Conservation (phyloP, 495 filamentous ascomycete species). For the Penicillium turbatum region DNA sequence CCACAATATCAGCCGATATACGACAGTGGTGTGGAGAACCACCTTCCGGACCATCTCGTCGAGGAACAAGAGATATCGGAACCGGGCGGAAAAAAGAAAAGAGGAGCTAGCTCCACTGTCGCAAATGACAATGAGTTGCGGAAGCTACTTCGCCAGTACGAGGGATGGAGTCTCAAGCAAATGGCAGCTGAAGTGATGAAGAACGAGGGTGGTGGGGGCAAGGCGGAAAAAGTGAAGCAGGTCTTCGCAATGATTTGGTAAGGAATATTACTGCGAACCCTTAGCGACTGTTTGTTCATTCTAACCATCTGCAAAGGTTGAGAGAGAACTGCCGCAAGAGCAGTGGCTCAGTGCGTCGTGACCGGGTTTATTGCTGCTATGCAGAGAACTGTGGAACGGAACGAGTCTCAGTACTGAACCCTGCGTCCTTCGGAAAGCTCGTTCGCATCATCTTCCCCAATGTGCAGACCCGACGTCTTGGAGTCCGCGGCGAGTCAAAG, state of each 20-base stretch:
- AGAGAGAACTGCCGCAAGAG: constrained; percentile 74
- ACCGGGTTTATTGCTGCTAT: constrained; percentile 90
- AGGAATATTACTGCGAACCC: constrained; percentile 3
- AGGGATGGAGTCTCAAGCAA: constrained; percentile 68
- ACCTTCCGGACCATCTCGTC: constrained; percentile 54
- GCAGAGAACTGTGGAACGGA: constrained; percentile 86
- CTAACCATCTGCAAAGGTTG: constrained; percentile 54
- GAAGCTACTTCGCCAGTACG: constrained; percentile 72
- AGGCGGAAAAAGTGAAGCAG: constrained; percentile 91
- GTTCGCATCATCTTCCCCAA: constrained; percentile 94
- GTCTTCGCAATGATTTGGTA: constrained; percentile 98
- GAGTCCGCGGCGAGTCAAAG: constrained; percentile 94
- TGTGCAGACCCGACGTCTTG: constrained; percentile 84
- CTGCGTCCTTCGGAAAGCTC: constrained; percentile 95
- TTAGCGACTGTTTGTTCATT: neutral
- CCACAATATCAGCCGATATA: constrained; percentile 56
- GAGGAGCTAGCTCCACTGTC: constrained; percentile 64
- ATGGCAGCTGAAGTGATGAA: constrained; percentile 77
- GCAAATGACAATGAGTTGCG: constrained; percentile 91
- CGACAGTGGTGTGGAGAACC: constrained; percentile 63
- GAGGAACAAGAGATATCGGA: constrained; percentile 66
- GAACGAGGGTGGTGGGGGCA: constrained; percentile 63
- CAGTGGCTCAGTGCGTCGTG: constrained; percentile 80
- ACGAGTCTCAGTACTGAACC: constrained; percentile 87
- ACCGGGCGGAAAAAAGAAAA: constrained; percentile 58